Percentiles rank a stretch among this genome's conserved stretches.
phyloP scores from a whole-genome alignment of 2,329 filamentous ascomycete genomes.

The Arthrinium phaeospermum region DNA sequence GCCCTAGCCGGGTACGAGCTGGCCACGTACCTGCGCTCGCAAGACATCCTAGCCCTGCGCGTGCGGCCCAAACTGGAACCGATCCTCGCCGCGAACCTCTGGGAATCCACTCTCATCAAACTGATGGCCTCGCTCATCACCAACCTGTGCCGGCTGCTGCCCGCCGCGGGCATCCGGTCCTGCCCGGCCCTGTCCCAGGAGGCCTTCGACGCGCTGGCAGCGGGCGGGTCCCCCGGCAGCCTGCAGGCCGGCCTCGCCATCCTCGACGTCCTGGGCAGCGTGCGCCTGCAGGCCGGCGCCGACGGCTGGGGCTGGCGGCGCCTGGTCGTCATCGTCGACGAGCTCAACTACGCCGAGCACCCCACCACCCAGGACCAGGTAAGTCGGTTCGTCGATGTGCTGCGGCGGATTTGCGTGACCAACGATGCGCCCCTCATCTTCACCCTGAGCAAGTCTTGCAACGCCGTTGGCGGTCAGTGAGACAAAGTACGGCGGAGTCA shows the following conservation, averaged over 20 bases:
- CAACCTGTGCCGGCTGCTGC: background rate
- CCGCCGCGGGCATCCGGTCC: background rate
- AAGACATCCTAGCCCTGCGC: slow-evolving; percentile 8
- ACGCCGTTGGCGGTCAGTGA: background rate
- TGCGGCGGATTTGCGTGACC: slow-evolving; percentile 14
- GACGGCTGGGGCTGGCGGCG: background rate
- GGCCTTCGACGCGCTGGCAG: background rate
- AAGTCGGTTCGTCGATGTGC: slow-evolving; percentile 16
- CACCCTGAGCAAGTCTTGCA: slow-evolving; percentile 14
- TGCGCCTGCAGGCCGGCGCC: background rate
- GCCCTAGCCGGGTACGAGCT: slow-evolving; percentile 20
- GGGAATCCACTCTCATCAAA: slow-evolving; percentile 18
- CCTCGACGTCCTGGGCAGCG: slow-evolving; percentile 9
- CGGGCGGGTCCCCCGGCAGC: slow-evolving; percentile 10
- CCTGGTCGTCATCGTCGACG: slow-evolving; percentile 23
- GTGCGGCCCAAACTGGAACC: slow-evolving; percentile 18
- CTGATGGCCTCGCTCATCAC: slow-evolving; percentile 19
- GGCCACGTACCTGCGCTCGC: slow-evolving; percentile 21
- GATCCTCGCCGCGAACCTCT: slow-evolving; percentile 15
- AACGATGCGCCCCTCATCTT: slow-evolving; percentile 19
- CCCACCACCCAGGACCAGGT: slow-evolving; percentile 18
- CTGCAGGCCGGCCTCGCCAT: slow-evolving; percentile 23
- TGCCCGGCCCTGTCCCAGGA: background rate
- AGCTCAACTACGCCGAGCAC: slow-evolving; percentile 19
- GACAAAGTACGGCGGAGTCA: too few relatives aligned